Evolutionary conservation across 2,329 filamentous ascomycete species (phyloP), one percentile per base, ranked within the genome.

Genomic region (Zymoseptoria ardabiliae): DNA sequence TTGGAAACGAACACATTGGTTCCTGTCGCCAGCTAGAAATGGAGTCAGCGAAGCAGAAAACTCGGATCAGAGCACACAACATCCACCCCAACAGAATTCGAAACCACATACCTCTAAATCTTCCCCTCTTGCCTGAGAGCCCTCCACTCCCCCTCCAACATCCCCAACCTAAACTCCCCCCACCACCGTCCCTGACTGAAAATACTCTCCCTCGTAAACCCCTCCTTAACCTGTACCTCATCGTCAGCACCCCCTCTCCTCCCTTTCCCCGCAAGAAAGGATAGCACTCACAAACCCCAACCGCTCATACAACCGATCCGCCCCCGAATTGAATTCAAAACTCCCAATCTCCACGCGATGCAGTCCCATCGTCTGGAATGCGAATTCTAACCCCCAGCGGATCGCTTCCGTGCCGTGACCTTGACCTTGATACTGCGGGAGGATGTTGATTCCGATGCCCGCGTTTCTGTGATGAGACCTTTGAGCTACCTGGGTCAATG

Each of bases 321-420:
- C 79, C 0, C 78, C 73, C 23, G 69, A 66, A 54, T 82, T 82
- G 56, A 73, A 82, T 21, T 67, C 73, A 35, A 77, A 73, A 0
- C 75, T 74, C 9, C 68, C 61, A 10, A 82, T 72, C 3, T 64
- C 67, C 17, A 82, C 74, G 7, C 76, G 68, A 61, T 82, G 79
- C 67, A 79, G 63, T 0, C 76, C 77, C 0, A 73, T 78, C 11
- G 70, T 70, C 8, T 68, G 63, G 58, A 82, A 82, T 0, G 76
- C 76, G 74, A 78, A 82, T 28, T 78, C 74, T 13, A 80, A 63
- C 0, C 69, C 72, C 79, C 79, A 82, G 25, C 71, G 69, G 48
- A 82, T 77, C 0, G 77, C 76, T 63, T 82, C 79, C 8, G 64
- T 67, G 0, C 80, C 79, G 59, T 81, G 81, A 0, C 79, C 78